Conservation (phyloP, 129 eudicot genomes). For the Saussurea involucrata region DNA sequence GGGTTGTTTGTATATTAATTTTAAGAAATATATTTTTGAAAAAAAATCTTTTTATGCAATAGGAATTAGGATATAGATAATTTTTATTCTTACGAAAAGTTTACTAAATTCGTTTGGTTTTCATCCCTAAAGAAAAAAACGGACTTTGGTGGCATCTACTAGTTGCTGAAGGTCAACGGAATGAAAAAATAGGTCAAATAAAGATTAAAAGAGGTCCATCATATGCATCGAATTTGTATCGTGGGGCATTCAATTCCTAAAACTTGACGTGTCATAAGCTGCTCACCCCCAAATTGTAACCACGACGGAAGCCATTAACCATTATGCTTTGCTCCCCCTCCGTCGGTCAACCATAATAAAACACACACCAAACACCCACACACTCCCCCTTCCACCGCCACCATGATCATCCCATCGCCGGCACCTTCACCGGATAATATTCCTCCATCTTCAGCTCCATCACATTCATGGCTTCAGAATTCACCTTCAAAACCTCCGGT, state of each 20-base stretch:
- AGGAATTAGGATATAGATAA: too few species aligned
- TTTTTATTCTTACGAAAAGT: too few species aligned
- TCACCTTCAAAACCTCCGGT: conserved; percentile 63
- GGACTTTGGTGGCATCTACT: background rate
- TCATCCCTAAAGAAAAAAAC: background rate
- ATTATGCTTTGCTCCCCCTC: background rate
- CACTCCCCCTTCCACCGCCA: background rate
- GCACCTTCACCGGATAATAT: conserved; percentile 17
- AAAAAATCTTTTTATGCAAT: too few species aligned
- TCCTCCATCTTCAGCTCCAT: conserved; percentile 23
- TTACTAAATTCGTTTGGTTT: background rate
- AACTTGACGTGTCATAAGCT: conserved; percentile 35
- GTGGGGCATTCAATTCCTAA: conserved; percentile 32
- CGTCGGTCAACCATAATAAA: conserved; percentile 29
- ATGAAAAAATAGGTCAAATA: background rate
- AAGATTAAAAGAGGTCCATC: conserved; percentile 21
- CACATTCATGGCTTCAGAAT: conserved; percentile 11
- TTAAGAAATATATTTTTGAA: too few species aligned
- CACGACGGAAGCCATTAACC: background rate
- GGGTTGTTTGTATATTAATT: too few species aligned
- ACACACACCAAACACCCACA: conserved; percentile 16
- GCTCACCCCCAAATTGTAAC: conserved; percentile 1
- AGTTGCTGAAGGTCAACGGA: background rate
- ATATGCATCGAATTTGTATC: conserved; percentile 19
- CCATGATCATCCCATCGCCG: conserved; percentile 27